Evolutionary conservation across 2,329 filamentous ascomycete genomes (phyloP), one percentile per base, ranked within the genome.

Genomic region (Pezicula neosporulosa): DNA sequence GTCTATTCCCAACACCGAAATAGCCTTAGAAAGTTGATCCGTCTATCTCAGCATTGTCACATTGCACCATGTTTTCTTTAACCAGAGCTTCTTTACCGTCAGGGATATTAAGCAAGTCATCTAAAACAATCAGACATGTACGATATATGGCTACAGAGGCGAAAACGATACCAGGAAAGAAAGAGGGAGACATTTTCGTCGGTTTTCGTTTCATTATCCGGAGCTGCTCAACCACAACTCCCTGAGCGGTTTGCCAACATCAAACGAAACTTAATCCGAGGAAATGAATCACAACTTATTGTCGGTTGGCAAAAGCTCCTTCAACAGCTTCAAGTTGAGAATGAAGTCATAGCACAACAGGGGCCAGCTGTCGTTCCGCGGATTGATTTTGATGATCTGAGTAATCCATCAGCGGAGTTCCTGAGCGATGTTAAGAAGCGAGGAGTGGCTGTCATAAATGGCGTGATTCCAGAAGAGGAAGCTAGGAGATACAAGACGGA

Each of bases 401-500:
- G 63, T 27, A 63, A 62, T n/a, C 48, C 50, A 18, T 49, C 52
- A 2, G 38, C 56, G 7, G 47, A 50, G 6, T 60, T 61, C 42
- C 38, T 54, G 15, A 38, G 36, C 10, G 55, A 59, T 16, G 36
- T 59, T 5, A 58, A 53, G 39, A 61, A 59, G 33, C 52, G 60
- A 24, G 62, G 62, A 3, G 61, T 57, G n/a, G 61, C 59, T 0
- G 81, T 91, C 1, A 74, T 91, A 19, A 76, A 80, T 41, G 82
- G 82, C 12, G 87, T 90, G 3, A 68, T 91, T 13, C 78, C 83
- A 0, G 77, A 82, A 57, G 67, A 71, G 1, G 80, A 86, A 63
- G 87, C 86, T 0, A 70, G 86, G 44, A 73, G 70, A 1, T 87
- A 83, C 60, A 91, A 91, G 68, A 72, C 73, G 8, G 77, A 85